Base-by-base conservation (phyloP, 176 grass and related monocot species). In the Cymbopogon citratus region DNA sequence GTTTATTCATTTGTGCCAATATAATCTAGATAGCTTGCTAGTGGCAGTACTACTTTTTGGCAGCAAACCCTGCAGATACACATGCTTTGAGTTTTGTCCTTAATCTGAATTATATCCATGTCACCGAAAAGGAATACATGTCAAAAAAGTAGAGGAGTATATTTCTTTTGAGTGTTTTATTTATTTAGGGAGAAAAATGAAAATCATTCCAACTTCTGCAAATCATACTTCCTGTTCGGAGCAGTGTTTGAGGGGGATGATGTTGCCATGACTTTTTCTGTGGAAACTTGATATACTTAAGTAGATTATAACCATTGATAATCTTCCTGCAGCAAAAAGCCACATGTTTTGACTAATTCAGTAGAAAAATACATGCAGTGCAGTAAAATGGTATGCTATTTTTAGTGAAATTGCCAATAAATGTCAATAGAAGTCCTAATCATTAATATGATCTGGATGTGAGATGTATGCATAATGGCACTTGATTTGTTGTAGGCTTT, bases 1-100 rank as follows among this genome's bases (percentile, higher is more conserved):
- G 35, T 21, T n/a, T 82, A 15, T 41, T 74, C 19, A 62, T 81
- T 62, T 81, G 51, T 51, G 3, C 57, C 21, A 12, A 29, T 59
- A 80, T 54, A 63, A 33, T 54, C 21, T 38, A 25, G 65, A 69
- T 45, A 68, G 59, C 33, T 78, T 57, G 28, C 25, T 66, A 82
- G 38, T 15, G 73, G 77, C 8, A 49, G 28, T 21, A 67, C 7
- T 33, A 40, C 34, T 35, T 90, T 18, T 56, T 79, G 72, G 48
- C 75, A 87, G 63, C 69, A 75, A 87, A 34, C 81, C 29, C 65
- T 60, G 56, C 15, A 80, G 54, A 43, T 33, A 21, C 68, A 76
- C 25, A 75, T 69, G 26, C 26, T 26, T 75, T 68, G 5, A 45
- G 54, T 75, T 48, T 75, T 66, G 70, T 43, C 57, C 26, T 46